A percentile compares a stretch with the other conserved stretches of the same genome.
These are phyloP conservation scores for Pascua guehoae DNA, from an alignment of 1,284 basidiomycete species.

Conservation along the genomic window DNA sequence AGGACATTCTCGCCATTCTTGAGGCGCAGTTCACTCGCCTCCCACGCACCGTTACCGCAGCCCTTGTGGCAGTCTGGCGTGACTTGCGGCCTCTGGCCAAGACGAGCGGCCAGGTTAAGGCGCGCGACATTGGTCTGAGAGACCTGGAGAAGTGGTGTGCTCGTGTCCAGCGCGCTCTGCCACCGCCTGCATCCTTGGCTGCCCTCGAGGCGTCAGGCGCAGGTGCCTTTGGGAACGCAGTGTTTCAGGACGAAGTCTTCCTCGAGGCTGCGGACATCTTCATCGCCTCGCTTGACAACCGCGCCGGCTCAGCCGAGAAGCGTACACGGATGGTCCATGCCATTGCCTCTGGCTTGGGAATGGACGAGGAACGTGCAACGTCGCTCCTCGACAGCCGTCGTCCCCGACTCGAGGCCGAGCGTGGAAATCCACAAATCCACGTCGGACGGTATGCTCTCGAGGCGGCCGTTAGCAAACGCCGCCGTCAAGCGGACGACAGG, in stretches of 20 bases:
- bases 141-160: constrained; percentile 86
- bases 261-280: constrained; percentile 90
- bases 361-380: constrained; percentile 60
- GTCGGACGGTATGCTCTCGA: constrained; percentile 37
- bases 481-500: constrained; percentile 25
- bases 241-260: constrained; percentile 83
- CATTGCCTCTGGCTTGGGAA: constrained; percentile 63
- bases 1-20: constrained; percentile 69
- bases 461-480: constrained; percentile 8
- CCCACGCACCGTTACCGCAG: constrained; percentile 49
- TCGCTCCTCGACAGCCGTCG: constrained; percentile 60
- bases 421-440: constrained; percentile 50
- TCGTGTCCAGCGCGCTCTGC: constrained; percentile 65
- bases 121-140: constrained; percentile 63
- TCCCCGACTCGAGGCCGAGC: constrained; percentile 67
- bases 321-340: constrained; percentile 42
- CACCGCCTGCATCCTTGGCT: constrained; percentile 38
- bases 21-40: constrained; percentile 64
- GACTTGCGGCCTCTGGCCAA: constrained; percentile 39
- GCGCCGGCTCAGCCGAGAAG: constrained; percentile 49
- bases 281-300: constrained; percentile 64
- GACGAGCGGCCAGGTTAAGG: constrained; percentile 44
- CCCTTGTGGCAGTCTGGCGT: constrained; percentile 42
- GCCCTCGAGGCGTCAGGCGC: constrained; percentile 42
- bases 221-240: constrained; percentile 65